Evolutionary conservation across 495 filamentous ascomycete species (phyloP).

Genomic region (Podospora pseudopauciseta): DNA sequence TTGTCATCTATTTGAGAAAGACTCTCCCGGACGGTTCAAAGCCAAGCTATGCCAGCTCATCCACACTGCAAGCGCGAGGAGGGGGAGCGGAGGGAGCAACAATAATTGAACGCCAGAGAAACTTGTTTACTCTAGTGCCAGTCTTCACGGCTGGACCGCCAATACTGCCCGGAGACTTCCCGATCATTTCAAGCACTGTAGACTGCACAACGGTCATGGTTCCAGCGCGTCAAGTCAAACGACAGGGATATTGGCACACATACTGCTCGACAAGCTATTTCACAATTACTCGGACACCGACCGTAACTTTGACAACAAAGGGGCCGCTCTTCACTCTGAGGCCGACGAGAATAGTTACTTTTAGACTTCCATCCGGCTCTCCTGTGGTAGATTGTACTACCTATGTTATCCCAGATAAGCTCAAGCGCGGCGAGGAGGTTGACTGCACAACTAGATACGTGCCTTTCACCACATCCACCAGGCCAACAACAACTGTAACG

Average conservation of each 20-base stretch:
- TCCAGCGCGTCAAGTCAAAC: not conserved
- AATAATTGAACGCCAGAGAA: not conserved
- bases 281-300: not conserved
- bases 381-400: not conserved
- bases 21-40: slow-evolving; percentile 7
- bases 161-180: not conserved
- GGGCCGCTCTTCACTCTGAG: not conserved
- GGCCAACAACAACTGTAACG: not conserved
- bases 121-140: not conserved
- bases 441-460: not conserved
- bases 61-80: not conserved
- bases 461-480: not conserved
- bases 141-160: not conserved
- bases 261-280: slow-evolving; percentile 7
- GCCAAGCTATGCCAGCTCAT: not conserved
- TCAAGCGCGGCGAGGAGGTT: not conserved
- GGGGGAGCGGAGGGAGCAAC: not conserved
- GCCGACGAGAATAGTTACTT: not conserved
- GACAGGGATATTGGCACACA: not conserved
- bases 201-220: not conserved
- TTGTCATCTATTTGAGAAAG: slow-evolving; percentile 7
- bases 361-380: not conserved
- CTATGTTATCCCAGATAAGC: not conserved
- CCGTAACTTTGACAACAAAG: not conserved
- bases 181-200: slow-evolving; percentile 2